Base-by-base conservation (phyloP, 176 grass and related monocot species). In the Rhipidocladum racemiflorum region DNA sequence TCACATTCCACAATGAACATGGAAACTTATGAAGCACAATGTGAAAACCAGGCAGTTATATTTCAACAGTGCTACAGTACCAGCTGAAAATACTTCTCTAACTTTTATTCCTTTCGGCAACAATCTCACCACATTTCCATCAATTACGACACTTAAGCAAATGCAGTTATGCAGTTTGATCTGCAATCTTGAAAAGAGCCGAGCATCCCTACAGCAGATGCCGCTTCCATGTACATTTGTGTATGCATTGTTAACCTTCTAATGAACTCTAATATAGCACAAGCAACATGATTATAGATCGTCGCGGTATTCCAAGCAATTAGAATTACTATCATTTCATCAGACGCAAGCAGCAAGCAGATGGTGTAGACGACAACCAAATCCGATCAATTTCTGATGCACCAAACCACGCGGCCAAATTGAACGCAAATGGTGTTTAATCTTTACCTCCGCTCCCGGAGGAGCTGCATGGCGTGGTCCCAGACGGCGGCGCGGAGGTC, bases 391-490 rank as follows among this genome's bases (percentile, higher is more conserved):
- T 32, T 20, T 65, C n/a, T 63, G 70, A 21, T 18, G 48, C 16
- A 23, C 66, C 3, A 56, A 71, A 48, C 30, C 23, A 68, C 69
- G 4, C 21, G 15, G 10, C n/a, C 15, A 70, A 69, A 68, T 24
- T 4, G 16, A 78, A 49, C 9, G 17, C 15, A 4, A 69, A 61
- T 61, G 25, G 11, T 11, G 59, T 20, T 28, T 1, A 12, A n/a
- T 28, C 9, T 66, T 76, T 79, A 93, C 96, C 92, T 99, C 67
- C 85, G 75, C 72, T 89, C 91, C 50, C 53, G 83, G 73, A 95
- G 79, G 61, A 99, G 89, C 55, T 91, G 87, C 89, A 93, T 91
- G 42, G 85, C 28, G 50, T 99, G 93, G 73, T 95, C 96, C 92
- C 92, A 99, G 2, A 99, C 87, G 61, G 89, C 83, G 7, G 72